phyloP scores from a whole-genome alignment of 768 basidiomycete species.

The Serendipita vermifera region DNA sequence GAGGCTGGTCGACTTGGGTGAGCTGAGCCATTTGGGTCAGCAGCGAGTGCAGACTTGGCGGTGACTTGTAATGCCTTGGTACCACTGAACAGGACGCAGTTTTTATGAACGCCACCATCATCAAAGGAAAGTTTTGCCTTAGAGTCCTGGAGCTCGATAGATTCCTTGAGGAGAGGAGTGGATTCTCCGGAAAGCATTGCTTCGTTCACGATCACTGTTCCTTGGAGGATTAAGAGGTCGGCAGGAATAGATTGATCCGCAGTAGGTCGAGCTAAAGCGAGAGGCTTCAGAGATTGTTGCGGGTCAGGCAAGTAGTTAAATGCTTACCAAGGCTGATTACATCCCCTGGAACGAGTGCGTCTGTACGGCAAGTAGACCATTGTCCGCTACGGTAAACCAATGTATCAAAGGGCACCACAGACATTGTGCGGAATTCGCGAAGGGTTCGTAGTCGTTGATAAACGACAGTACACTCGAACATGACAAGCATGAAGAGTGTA shows the following conservation, averaged over 20 bases:
- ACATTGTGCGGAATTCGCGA: slow-evolving; percentile 95
- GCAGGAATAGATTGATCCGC: slow-evolving; percentile 83
- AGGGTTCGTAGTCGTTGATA: slow-evolving; percentile 96
- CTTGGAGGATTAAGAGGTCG: slow-evolving; percentile 82
- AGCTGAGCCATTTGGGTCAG: not conserved
- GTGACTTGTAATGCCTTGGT: slow-evolving; percentile 92
- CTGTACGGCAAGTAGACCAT: slow-evolving; percentile 73
- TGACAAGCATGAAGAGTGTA: slow-evolving; percentile 94
- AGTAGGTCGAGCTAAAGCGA: slow-evolving; percentile 41
- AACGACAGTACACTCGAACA: slow-evolving; percentile 98
- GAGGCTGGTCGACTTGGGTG: not conserved
- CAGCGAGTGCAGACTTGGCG: slow-evolving; percentile 6
- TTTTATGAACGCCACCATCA: slow-evolving; percentile 56
- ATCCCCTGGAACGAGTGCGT: slow-evolving; percentile 84
- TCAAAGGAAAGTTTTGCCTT: slow-evolving; percentile 74
- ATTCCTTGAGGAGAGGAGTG: slow-evolving; percentile 92
- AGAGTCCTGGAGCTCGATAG: slow-evolving; percentile 69
- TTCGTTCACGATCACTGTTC: slow-evolving; percentile 94
- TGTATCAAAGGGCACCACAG: slow-evolving; percentile 80
- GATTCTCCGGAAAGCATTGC: slow-evolving; percentile 99
- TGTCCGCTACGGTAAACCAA: slow-evolving; percentile 63
- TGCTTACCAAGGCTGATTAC: slow-evolving; percentile 62
- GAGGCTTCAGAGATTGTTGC: not conserved
- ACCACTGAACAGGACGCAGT: slow-evolving; percentile 81
- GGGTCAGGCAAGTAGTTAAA: not conserved